These are phyloP conservation scores for Leccinum disarticulatum DNA, from an alignment of 768 basidiomycete species.

Conservation along the genomic window DNA sequence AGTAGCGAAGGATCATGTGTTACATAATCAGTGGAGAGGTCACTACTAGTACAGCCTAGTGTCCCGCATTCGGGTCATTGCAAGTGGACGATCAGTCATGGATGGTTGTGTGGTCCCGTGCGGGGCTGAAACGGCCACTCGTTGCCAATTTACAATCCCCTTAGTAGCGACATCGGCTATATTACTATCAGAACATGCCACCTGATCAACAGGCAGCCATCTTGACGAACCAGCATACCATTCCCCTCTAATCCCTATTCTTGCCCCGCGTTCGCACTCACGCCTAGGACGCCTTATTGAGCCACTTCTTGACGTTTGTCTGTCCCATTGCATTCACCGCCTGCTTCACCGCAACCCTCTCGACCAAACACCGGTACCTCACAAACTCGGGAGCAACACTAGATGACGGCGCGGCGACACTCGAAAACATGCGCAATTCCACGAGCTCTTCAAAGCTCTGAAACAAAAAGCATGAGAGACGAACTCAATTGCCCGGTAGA, in stretches of 20 bases:
- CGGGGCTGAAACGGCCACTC: neutral
- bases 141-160: neutral
- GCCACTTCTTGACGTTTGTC: slow-evolving; percentile 76
- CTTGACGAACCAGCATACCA: neutral
- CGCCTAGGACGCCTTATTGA: slow-evolving; percentile 47
- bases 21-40: slow-evolving; percentile 22
- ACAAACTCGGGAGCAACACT: slow-evolving; percentile 66
- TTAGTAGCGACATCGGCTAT: neutral
- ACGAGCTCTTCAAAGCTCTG: slow-evolving; percentile 81
- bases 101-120: neutral
- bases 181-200: neutral
- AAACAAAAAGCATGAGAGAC: slow-evolving; percentile 3
- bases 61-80: neutral
- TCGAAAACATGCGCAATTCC: slow-evolving; percentile 53
- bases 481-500: neutral
- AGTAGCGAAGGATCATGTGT: slow-evolving; percentile 12
- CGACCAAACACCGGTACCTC: slow-evolving; percentile 67
- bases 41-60: too few relatives aligned
- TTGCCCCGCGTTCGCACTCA: neutral
- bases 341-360: slow-evolving; percentile 63
- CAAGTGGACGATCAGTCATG: too few relatives aligned
- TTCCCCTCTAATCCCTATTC: neutral
- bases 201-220: neutral
- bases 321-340: slow-evolving; percentile 67
- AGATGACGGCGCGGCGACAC: slow-evolving; percentile 46